A percentile compares a stretch with the other conserved stretches of the same genome.
Conservation (phyloP, 2,329 filamentous ascomycete species). For the Colletotrichum salicis region DNA sequence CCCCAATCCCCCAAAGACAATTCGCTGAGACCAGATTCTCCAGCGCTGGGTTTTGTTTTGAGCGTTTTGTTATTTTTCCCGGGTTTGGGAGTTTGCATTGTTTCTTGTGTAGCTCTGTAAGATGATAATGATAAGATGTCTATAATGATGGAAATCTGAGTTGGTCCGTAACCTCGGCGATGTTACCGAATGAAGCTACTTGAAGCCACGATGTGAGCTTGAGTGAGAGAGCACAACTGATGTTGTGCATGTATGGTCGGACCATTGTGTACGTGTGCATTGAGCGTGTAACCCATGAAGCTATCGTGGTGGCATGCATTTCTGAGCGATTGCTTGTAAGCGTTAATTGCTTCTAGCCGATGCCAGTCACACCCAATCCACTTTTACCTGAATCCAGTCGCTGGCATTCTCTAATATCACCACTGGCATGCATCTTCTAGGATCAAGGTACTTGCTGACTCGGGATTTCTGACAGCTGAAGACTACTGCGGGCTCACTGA, state of each 20-base stretch:
- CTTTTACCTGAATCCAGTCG: not conserved
- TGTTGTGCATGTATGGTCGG: too few relatives aligned
- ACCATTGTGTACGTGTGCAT: too few relatives aligned
- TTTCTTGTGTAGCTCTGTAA: not conserved
- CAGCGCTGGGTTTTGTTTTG: not conserved
- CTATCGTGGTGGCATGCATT: not conserved
- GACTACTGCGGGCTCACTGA: too few relatives aligned
- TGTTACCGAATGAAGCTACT: not conserved
- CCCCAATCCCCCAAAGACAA: not conserved
- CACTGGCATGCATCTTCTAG: too few relatives aligned
- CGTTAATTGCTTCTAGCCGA: not conserved
- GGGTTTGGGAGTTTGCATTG: not conserved
- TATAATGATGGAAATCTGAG: conserved; percentile 1
- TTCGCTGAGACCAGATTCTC: not conserved
- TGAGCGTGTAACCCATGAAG: not conserved
- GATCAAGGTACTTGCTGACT: too few relatives aligned
- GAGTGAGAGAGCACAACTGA: not conserved
- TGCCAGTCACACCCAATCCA: not conserved
- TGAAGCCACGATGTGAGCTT: not conserved
- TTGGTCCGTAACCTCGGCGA: too few relatives aligned
- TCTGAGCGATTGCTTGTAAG: not conserved
- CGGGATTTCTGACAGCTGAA: too few relatives aligned
- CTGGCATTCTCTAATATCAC: not conserved
- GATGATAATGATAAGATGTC: conserved; percentile 23
- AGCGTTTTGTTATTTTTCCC: not conserved